Percentiles rank a stretch among this genome's conserved stretches.
Conservation (phyloP, 768 basidiomycete genomes). For the Nidularia sp. region DNA sequence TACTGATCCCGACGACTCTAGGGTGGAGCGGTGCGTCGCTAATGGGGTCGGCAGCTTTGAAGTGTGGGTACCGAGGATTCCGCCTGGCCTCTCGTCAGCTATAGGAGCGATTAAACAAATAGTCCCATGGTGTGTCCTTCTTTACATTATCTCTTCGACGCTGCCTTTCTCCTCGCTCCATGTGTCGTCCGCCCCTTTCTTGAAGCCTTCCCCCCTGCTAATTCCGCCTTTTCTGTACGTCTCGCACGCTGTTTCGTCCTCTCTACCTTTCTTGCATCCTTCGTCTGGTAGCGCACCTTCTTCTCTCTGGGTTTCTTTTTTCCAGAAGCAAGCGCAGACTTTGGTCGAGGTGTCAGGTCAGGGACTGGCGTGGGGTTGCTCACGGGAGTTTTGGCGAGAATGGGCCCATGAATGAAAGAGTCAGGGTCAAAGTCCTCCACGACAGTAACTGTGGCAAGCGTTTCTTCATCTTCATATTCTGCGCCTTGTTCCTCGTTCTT, state of each 20-base stretch:
- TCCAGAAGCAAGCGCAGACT: slow-evolving; percentile 2
- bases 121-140: neutral
- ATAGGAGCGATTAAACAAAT: no score
- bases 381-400: neutral
- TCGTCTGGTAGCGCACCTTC: slow-evolving; percentile 69
- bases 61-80: neutral
- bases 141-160: slow-evolving; percentile 12
- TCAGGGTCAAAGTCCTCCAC: slow-evolving; percentile 88
- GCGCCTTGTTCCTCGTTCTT: slow-evolving; percentile 43
- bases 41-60: neutral
- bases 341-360: slow-evolving; percentile 7
- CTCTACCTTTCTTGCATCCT: slow-evolving; percentile 58
- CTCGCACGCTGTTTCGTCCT: slow-evolving; percentile 60
- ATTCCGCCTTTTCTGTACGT: slow-evolving; percentile 66
- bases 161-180: slow-evolving; percentile 13
- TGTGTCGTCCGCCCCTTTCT: slow-evolving; percentile 25
- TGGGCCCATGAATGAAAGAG: slow-evolving; percentile 46
- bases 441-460: slow-evolving; percentile 85
- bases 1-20: neutral
- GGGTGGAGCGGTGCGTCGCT: neutral
- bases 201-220: slow-evolving; percentile 61
- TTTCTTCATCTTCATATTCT: slow-evolving; percentile 81
- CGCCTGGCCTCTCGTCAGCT: neutral
- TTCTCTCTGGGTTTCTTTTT: slow-evolving; percentile 26
- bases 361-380: slow-evolving; percentile 1